These are phyloP conservation scores for Lenwebbia sp. DNA, from an alignment of 345 rosid genomes.

Conservation along the genomic window DNA sequence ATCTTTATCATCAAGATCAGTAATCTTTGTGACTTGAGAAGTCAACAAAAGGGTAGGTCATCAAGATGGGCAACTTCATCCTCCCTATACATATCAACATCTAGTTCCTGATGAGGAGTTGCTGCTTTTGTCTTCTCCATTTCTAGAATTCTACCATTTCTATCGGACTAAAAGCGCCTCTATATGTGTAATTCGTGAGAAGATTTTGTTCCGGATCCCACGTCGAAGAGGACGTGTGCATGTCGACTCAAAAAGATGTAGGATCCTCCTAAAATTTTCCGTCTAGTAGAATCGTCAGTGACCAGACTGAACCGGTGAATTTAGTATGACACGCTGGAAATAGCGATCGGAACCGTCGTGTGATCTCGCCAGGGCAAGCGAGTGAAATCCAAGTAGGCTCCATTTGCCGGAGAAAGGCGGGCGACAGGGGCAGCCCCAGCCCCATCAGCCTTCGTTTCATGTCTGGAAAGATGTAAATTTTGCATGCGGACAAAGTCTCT, in stretches of 20 bases:
- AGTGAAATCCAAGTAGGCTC: background rate
- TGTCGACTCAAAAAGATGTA: background rate
- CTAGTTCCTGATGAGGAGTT: background rate
- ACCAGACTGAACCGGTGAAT: no score
- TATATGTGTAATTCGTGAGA: background rate
- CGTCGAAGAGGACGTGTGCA: background rate
- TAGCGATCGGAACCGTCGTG: background rate
- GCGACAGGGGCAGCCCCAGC: background rate
- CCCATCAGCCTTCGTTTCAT: background rate
- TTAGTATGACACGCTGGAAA: no score
- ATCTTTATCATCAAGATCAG: background rate
- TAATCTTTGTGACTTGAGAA: background rate
- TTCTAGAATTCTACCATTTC: background rate
- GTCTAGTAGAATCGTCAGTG: no score
- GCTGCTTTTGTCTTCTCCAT: background rate
- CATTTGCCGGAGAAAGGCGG: constrained; percentile 1
- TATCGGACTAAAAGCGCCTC: background rate
- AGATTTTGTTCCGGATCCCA: background rate
- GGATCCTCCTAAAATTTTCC: background rate
- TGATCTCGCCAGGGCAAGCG: background rate
- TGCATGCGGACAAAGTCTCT: background rate
- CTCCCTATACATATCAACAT: background rate
- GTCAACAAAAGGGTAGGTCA: background rate
- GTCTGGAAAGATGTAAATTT: background rate
- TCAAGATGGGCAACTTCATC: background rate